Percentiles rank a stretch among this genome's conserved stretches.
These are phyloP conservation scores for Calophaca sinica DNA, from an alignment of 306 rosid genomes.

Conservation along the genomic window DNA sequence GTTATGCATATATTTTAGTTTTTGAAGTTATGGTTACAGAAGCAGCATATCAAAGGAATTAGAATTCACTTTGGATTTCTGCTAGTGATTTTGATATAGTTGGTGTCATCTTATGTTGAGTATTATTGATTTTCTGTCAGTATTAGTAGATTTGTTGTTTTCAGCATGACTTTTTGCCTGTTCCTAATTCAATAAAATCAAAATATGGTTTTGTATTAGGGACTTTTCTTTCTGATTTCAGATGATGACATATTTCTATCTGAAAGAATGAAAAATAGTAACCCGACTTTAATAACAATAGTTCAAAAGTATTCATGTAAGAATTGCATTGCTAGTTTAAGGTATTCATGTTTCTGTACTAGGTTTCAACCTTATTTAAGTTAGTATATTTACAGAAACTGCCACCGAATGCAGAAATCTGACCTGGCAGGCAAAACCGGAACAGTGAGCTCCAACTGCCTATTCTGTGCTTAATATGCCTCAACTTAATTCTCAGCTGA, in stretches of 20 bases:
- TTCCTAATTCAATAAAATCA: background rate
- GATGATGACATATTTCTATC: background rate
- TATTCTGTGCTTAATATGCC: slow-evolving; percentile 46
- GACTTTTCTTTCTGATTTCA: background rate
- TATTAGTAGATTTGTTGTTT: slow-evolving; percentile 1
- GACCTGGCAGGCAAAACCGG: slow-evolving; percentile 31
- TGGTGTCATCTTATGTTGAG: slow-evolving; percentile 1
- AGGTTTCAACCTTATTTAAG: slow-evolving; percentile 11
- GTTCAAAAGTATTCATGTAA: slow-evolving; percentile 12
- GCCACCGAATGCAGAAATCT: slow-evolving; percentile 43
- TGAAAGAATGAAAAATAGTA: background rate
- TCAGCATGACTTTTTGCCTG: background rate
- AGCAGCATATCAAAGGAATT: background rate
- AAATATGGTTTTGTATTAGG: slow-evolving; percentile 17
- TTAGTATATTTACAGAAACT: slow-evolving; percentile 47
- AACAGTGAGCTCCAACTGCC: slow-evolving; percentile 35
- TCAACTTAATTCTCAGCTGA: slow-evolving; percentile 64
- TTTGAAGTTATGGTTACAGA: background rate
- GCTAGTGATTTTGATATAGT: background rate
- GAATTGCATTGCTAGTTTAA: slow-evolving; percentile 20
- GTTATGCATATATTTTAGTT: background rate
- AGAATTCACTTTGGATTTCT: background rate
- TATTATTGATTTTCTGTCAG: background rate
- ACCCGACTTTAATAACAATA: too few relatives aligned
- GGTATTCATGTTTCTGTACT: slow-evolving; percentile 41